Percentiles rank a stretch among this genome's conserved stretches.
phyloP scores from a whole-genome alignment of 345 rosid species.

The Erysimum cheiranthoides region DNA sequence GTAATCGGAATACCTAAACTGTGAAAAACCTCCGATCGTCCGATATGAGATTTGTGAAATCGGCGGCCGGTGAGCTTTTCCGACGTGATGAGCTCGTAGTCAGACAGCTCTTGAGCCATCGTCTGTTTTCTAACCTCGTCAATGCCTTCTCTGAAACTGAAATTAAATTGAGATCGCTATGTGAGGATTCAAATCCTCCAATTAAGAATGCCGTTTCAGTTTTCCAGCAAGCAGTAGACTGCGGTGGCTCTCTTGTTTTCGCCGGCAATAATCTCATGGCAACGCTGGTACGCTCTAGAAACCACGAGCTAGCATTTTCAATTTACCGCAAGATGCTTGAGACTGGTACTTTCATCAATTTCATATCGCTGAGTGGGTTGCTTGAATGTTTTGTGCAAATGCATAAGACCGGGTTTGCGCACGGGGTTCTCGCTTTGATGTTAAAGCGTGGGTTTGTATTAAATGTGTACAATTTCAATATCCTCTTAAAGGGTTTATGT shows the following conservation, averaged over 20 bases:
- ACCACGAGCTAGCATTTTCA: slow-evolving; percentile 55
- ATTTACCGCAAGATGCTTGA: slow-evolving; percentile 54
- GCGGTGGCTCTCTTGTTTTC: slow-evolving; percentile 43
- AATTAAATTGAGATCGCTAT: slow-evolving; percentile 47
- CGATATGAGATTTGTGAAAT: slow-evolving; percentile 23
- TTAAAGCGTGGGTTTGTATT: slow-evolving; percentile 61
- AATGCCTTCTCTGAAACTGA: slow-evolving; percentile 43
- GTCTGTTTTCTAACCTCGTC: background rate
- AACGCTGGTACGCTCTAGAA: slow-evolving; percentile 59
- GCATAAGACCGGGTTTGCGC: slow-evolving; percentile 44
- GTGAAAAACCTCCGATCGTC: slow-evolving; percentile 6
- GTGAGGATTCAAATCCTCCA: slow-evolving; percentile 49
- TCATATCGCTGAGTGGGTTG: slow-evolving; percentile 59
- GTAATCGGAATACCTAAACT: background rate
- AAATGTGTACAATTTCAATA: slow-evolving; percentile 53
- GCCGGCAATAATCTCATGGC: slow-evolving; percentile 57
- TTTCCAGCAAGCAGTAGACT: slow-evolving; percentile 50
- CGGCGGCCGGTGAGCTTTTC: slow-evolving; percentile 29
- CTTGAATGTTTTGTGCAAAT: slow-evolving; percentile 59
- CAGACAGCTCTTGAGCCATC: slow-evolving; percentile 18
- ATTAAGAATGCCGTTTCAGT: slow-evolving; percentile 50
- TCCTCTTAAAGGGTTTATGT: slow-evolving; percentile 65
- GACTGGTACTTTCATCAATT: slow-evolving; percentile 46
- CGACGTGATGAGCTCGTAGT: slow-evolving; percentile 21
- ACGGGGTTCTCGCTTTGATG: slow-evolving; percentile 59